Conservation (phyloP, 2,329 filamentous ascomycete genomes). For the Talaromyces sp. region DNA sequence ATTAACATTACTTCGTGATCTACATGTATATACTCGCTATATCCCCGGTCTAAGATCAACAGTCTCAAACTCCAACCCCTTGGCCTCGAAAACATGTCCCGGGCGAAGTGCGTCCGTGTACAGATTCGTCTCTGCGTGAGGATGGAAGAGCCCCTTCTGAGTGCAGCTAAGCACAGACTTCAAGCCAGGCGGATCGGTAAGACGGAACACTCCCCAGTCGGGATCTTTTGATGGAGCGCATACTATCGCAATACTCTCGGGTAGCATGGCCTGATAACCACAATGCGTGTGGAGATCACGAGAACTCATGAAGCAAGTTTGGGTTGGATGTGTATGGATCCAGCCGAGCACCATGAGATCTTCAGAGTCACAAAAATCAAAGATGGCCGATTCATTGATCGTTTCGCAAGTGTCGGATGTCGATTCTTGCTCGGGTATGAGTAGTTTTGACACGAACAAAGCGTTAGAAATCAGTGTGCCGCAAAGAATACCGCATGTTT, state of each 20-base stretch:
- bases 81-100: constrained; percentile 69
- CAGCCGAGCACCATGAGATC: constrained; percentile 86
- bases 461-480: constrained; percentile 90
- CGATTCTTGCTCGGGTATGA: constrained; percentile 87
- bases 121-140: constrained; percentile 66
- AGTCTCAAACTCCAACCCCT: constrained; percentile 65
- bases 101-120: constrained; percentile 73
- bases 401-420: constrained; percentile 95
- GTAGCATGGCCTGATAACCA: constrained; percentile 93
- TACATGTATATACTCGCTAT: background rate
- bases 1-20: constrained; percentile 15
- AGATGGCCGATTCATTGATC: constrained; percentile 77
- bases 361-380: constrained; percentile 83
- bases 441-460: constrained; percentile 80
- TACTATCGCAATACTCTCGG: constrained; percentile 94
- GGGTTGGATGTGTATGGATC: constrained; percentile 97
- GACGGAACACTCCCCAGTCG: constrained; percentile 85
- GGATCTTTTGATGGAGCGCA: constrained; percentile 76
- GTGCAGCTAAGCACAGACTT: constrained; percentile 78
- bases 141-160: constrained; percentile 80
- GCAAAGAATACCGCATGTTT: constrained; percentile 93
- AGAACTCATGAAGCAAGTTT: constrained; percentile 97
- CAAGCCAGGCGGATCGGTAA: constrained; percentile 90
- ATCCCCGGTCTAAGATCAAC: constrained; percentile 56
- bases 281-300: constrained; percentile 90